A percentile compares a stretch with the other conserved stretches of the same genome.
Conservation (phyloP, 208 protist genomes). For the Phytomonas francai region DNA sequence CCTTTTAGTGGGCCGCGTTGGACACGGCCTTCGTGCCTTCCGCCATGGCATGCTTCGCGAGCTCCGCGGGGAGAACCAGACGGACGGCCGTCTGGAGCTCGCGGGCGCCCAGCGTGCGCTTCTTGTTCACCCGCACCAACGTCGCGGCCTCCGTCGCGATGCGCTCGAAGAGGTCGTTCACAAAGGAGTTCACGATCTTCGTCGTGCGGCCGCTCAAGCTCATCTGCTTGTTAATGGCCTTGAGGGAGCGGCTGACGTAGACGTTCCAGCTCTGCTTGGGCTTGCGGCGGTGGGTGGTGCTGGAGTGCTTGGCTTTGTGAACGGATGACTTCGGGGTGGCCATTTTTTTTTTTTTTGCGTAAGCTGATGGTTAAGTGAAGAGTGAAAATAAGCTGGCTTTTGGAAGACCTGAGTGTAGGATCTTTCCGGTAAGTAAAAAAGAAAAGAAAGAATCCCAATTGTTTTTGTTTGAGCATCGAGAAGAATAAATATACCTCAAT, state of each 20-base stretch:
- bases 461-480: slow-evolving; percentile 7
- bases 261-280: slow-evolving; percentile 77
- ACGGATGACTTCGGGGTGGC: slow-evolving; percentile 15
- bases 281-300: slow-evolving; percentile 53
- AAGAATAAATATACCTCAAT: neutral
- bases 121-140: slow-evolving; percentile 94
- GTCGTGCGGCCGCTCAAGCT: slow-evolving; percentile 94
- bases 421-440: slow-evolving; percentile 9
- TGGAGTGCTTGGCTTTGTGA: slow-evolving; percentile 16
- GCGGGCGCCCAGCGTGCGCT: slow-evolving; percentile 90
- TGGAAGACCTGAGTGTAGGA: neutral
- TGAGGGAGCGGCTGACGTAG: slow-evolving; percentile 91
- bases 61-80: slow-evolving; percentile 95
- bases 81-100: slow-evolving; percentile 96
- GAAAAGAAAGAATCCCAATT: slow-evolving; percentile 9
- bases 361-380: neutral
- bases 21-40: slow-evolving; percentile 98
- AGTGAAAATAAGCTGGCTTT: slow-evolving; percentile 6
- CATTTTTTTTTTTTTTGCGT: slow-evolving; percentile 3
- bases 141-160: slow-evolving; percentile 91
- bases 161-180: slow-evolving; percentile 97
- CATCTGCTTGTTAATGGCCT: slow-evolving; percentile 94
- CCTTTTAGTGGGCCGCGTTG: slow-evolving; percentile 42
- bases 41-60: slow-evolving; percentile 98
- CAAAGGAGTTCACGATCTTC: slow-evolving; percentile 97